A percentile compares a stretch with the other conserved stretches of the same genome.
phyloP scores from a whole-genome alignment of 805 yeast genomes.

The Candida loeiensis region DNA sequence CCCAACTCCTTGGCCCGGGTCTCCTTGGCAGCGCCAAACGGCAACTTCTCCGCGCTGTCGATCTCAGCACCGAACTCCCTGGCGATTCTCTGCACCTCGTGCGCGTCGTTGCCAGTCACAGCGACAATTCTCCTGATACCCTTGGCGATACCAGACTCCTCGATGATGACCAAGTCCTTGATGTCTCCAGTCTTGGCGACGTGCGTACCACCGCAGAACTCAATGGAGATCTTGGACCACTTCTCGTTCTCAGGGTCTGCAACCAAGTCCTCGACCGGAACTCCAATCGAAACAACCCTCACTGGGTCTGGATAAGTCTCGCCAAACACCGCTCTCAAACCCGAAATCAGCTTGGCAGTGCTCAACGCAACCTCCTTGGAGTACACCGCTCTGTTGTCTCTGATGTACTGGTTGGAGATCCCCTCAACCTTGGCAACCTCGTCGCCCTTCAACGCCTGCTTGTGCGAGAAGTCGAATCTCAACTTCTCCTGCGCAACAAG shows the following conservation, averaged over 20 bases:
- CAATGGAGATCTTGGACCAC: constrained; percentile 80
- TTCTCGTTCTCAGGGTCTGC: constrained; percentile 64
- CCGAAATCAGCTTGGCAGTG: constrained; percentile 68
- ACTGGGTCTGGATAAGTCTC: constrained; percentile 99
- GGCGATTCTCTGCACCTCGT: constrained; percentile 84
- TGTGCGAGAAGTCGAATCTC: constrained; percentile 94
- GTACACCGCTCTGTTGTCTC: constrained; percentile 67
- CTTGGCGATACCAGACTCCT: constrained; percentile 97
- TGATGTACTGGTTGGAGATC: constrained; percentile 68
- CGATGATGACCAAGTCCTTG: constrained; percentile 82
- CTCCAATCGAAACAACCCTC: constrained; percentile 94
- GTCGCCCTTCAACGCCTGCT: constrained; percentile 68
- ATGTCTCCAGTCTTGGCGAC: constrained; percentile 90
- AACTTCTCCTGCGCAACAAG: constrained; percentile 92
- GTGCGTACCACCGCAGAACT: constrained; percentile 99
- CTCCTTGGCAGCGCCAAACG: constrained; percentile 78
- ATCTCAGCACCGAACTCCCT: constrained; percentile 62
- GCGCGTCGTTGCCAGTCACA: constrained; percentile 88
- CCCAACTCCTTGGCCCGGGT: constrained; percentile 77
- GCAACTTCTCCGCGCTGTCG: constrained; percentile 55
- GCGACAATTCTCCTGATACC: constrained; percentile 98
- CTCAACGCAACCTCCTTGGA: constrained; percentile 78
- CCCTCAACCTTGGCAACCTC: constrained; percentile 77
- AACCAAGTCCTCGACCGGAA: constrained; percentile 77
- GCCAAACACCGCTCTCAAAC: constrained; percentile 97